Evolutionary conservation across 805 yeast genomes (phyloP).

Genomic region (Scheffersomyces coipomensis): DNA sequence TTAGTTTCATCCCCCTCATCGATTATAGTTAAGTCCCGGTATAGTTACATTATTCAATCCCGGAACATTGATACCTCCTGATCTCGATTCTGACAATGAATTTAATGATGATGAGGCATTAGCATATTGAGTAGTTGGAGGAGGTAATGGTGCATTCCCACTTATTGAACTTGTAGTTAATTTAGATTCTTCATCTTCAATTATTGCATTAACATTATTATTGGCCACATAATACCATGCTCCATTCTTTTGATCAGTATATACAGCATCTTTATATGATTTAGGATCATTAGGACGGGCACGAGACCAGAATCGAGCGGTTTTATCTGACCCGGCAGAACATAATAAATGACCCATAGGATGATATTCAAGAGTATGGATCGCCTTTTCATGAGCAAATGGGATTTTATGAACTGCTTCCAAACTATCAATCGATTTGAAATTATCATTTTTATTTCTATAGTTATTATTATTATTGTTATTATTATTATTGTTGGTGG

Average conservation of each 20-base stretch:
- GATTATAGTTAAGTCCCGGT: too few species aligned
- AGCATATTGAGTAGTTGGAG: too few species aligned
- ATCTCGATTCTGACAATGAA: too few species aligned
- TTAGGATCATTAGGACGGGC: conserved; percentile 87
- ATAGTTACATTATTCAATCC: too few species aligned
- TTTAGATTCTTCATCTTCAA: conserved; percentile 13
- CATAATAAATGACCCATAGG: conserved; percentile 91
- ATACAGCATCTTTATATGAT: conserved; percentile 78
- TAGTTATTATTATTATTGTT: conserved; percentile 11
- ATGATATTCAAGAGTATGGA: conserved; percentile 87
- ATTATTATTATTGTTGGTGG: conserved; percentile 3
- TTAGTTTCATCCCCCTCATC: too few species aligned
- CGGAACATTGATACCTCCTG: conserved; percentile 17
- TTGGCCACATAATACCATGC: conserved; percentile 49
- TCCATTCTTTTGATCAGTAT: conserved; percentile 53
- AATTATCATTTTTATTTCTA: conserved; percentile 8
- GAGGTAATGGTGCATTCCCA: conserved; percentile 1
- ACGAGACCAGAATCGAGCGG: conserved; percentile 92
- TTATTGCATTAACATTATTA: conserved; percentile 43
- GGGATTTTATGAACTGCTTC: conserved; percentile 68
- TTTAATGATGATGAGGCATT: too few species aligned
- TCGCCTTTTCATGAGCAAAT: conserved; percentile 91
- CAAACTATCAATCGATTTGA: conserved; percentile 11
- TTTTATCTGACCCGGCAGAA: conserved; percentile 91
- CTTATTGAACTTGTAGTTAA: conserved; percentile 3